Conservation (phyloP, 208 protist genomes). For the Angomonas deanei region DNA sequence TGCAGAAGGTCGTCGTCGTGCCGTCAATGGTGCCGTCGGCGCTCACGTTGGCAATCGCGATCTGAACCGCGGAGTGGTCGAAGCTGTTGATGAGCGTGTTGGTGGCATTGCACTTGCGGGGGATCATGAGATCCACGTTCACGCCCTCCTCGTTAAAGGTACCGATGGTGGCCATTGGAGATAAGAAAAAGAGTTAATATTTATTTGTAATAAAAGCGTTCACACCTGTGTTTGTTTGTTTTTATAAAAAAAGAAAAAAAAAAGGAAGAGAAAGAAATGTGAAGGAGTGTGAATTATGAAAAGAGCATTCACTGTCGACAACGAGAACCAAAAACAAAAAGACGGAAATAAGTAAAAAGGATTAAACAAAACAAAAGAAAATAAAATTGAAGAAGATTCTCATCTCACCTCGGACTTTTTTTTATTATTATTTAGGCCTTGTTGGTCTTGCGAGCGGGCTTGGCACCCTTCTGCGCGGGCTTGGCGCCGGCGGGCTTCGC, state of each 20-base stretch:
- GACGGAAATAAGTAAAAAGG: conserved; percentile 5
- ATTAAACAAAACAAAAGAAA: conserved; percentile 3
- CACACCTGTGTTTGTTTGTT: neutral
- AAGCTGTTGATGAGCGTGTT: conserved; percentile 92
- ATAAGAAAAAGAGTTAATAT: neutral
- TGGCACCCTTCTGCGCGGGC: conserved; percentile 17
- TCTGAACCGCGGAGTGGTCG: conserved; percentile 95
- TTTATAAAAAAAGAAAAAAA: neutral
- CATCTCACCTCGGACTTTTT: neutral
- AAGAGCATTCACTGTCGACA: neutral
- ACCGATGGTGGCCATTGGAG: conserved; percentile 75
- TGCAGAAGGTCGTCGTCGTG: conserved; percentile 90
- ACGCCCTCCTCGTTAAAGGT: conserved; percentile 89
- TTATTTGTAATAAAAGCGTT: neutral
- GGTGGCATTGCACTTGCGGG: conserved; percentile 96
- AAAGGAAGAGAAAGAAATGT: neutral
- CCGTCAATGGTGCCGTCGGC: conserved; percentile 87
- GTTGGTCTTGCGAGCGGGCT: conserved; percentile 19
- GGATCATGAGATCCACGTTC: conserved; percentile 95
- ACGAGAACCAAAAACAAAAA: conserved; percentile 6
- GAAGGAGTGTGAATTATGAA: neutral
- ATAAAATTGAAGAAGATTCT: neutral
- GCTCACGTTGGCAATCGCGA: conserved; percentile 94
- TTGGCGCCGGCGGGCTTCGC: conserved; percentile 2
- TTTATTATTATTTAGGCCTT: conserved; percentile 1